Evolutionary conservation across 805 yeast species (phyloP).

Genomic region (Suhomyces sp.): DNA sequence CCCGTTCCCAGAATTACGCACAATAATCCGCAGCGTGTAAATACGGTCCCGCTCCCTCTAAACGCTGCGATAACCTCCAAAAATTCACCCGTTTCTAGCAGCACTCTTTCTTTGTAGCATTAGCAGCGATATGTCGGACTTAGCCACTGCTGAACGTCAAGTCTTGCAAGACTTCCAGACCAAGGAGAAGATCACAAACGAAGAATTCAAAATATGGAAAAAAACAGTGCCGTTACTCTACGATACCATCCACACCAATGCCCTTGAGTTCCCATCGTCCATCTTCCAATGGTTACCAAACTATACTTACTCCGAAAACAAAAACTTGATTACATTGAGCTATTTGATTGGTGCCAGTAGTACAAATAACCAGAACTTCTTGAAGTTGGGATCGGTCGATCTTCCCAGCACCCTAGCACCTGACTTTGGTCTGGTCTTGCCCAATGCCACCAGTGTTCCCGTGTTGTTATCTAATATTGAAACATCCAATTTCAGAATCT

Average conservation of each 20-base stretch:
- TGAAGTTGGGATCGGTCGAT: conserved; percentile 43
- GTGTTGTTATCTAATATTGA: conserved; percentile 14
- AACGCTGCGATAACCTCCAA: not conserved
- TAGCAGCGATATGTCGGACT: not conserved
- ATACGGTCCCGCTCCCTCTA: not conserved
- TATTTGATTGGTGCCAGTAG: conserved; percentile 51
- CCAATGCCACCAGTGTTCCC: conserved; percentile 20
- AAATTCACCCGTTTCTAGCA: not conserved
- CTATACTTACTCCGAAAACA: conserved; percentile 25
- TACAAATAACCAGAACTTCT: conserved; percentile 38
- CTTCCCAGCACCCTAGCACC: conserved; percentile 52
- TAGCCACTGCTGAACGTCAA: conserved; percentile 33
- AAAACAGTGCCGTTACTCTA: conserved; percentile 78
- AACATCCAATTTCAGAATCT: conserved; percentile 38
- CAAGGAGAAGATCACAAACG: conserved; percentile 63
- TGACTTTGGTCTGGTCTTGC: conserved; percentile 24
- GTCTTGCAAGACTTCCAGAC: conserved; percentile 47
- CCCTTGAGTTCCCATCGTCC: conserved; percentile 68
- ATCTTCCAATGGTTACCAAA: conserved; percentile 67
- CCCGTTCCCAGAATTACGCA: not conserved
- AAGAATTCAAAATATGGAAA: conserved; percentile 79
- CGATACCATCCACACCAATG: conserved; percentile 66
- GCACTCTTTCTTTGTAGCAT: not conserved
- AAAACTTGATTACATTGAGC: conserved; percentile 31
- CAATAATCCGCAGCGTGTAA: not conserved